phyloP scores from a whole-genome alignment of 805 yeast species.

The Yamadazyma olivae region DNA sequence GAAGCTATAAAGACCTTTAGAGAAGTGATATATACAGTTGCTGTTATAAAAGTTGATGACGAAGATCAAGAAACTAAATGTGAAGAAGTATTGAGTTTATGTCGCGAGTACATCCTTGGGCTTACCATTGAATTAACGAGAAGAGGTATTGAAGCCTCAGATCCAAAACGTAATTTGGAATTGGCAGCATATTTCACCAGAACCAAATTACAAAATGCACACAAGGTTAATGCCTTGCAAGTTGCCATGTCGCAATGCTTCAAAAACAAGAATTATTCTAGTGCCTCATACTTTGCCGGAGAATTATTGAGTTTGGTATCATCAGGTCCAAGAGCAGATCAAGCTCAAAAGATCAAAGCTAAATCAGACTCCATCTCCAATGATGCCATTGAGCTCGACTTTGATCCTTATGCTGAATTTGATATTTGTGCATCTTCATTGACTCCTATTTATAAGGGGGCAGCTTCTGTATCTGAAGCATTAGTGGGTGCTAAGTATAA shows the following conservation, averaged over 20 bases:
- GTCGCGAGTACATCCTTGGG: constrained; percentile 91
- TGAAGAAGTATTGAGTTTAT: constrained; percentile 62
- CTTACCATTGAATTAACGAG: constrained; percentile 87
- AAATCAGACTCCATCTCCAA: constrained; percentile 76
- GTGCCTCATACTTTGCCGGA: constrained; percentile 86
- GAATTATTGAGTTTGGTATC: constrained; percentile 71
- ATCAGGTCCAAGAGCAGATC: constrained; percentile 81
- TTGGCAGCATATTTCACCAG: constrained; percentile 94
- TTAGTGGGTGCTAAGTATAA: constrained; percentile 89
- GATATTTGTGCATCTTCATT: constrained; percentile 83
- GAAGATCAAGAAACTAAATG: constrained; percentile 79
- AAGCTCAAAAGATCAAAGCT: constrained; percentile 78
- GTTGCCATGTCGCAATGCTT: constrained; percentile 94
- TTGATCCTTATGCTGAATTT: constrained; percentile 88
- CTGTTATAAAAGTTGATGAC: constrained; percentile 66
- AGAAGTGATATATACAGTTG: constrained; percentile 69
- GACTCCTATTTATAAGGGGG: constrained; percentile 84
- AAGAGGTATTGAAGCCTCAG: constrained; percentile 69
- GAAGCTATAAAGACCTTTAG: constrained; percentile 81
- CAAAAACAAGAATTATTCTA: constrained; percentile 81
- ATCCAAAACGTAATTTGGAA: constrained; percentile 83
- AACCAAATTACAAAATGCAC: constrained; percentile 77
- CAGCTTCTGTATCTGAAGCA: constrained; percentile 69
- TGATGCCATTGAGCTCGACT: constrained; percentile 88
- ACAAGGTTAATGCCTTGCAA: constrained; percentile 82